Conservation (phyloP, 257 asterid genomes). For the Coffea eugenioides region DNA sequence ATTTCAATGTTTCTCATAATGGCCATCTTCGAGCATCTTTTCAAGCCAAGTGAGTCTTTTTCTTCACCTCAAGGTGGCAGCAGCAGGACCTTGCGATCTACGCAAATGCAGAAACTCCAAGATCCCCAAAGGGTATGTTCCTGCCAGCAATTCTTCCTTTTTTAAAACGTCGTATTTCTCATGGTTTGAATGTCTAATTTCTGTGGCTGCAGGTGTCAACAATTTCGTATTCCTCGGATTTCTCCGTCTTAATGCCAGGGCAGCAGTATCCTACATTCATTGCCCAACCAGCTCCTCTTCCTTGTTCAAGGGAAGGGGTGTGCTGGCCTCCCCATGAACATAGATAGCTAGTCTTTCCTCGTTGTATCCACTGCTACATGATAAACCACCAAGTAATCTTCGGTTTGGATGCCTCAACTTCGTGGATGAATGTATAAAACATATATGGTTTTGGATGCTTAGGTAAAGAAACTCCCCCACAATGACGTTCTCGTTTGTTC, state of each 20-base stretch:
- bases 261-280: conserved; percentile 77
- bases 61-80: conserved; percentile 30
- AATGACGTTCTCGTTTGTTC: background rate
- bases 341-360: conserved; percentile 8
- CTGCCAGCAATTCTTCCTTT: background rate
- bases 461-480: background rate
- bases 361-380: background rate
- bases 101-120: conserved; percentile 32
- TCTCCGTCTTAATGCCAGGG: conserved; percentile 87
- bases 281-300: conserved; percentile 78
- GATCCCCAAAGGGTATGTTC: conserved; percentile 34
- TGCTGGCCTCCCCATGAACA: conserved; percentile 58
- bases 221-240: conserved; percentile 45
- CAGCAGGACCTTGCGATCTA: conserved; percentile 21
- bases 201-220: conserved; percentile 41
- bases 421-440: background rate
- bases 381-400: background rate
- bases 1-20: conserved; percentile 78
- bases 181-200: background rate
- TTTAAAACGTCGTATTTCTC: background rate
- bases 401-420: background rate
- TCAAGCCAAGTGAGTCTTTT: conserved; percentile 38
- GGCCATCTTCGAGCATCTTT: conserved; percentile 82
- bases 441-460: no score
- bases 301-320: conserved; percentile 68